Evolutionary conservation across 192 early-diverging fungal genomes (phyloP), one percentile per base, ranked within the genome.

Genomic region (Mortierella alpina): DNA sequence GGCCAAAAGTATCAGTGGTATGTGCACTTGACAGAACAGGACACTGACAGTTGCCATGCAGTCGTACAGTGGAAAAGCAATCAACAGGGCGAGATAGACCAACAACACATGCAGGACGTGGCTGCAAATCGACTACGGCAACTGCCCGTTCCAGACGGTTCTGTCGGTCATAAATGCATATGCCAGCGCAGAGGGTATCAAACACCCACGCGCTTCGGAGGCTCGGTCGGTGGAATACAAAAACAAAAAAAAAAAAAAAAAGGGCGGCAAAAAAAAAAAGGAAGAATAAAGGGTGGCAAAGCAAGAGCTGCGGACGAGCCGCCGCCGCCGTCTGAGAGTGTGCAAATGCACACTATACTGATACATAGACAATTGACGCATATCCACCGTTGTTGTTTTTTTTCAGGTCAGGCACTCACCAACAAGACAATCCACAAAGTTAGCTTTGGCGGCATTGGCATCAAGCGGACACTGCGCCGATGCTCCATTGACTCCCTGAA

Each of bases 351-450:
- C 31, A 31, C 31, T 31, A 1, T 3, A 31, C 3, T 31, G 31
- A 31, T 31, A 31, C 3, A 31, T 31, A 31, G 3, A 31, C 31
- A 31, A 31, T 31, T 31, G 31, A 31, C 31, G 31, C 31, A 31
- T 31, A 31, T 31, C 31, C 31, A 31, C 31, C 31, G 31, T 31
- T 31, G 23, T 52, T 14, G 49, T 66, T 17, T 47, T 54, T 54
- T 41, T 13, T 10, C 7, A 31, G 61, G 12, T 31, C 50, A 20
- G 20, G 45, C n/a, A 76, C 74, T 76, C 55, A 76, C 74, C 74
- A 69, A 76, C 74, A 70, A 76, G 74, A 70, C 74, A 63, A 55
- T 76, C 74, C 12, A 76, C 74, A 70, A 76, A 76, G 74, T 76
- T 76, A 17, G 74, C 74, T 41, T 76, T 76, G 42, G 58, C 66